Conservation (phyloP, 768 basidiomycete genomes). For the Trametes gibbosa region DNA sequence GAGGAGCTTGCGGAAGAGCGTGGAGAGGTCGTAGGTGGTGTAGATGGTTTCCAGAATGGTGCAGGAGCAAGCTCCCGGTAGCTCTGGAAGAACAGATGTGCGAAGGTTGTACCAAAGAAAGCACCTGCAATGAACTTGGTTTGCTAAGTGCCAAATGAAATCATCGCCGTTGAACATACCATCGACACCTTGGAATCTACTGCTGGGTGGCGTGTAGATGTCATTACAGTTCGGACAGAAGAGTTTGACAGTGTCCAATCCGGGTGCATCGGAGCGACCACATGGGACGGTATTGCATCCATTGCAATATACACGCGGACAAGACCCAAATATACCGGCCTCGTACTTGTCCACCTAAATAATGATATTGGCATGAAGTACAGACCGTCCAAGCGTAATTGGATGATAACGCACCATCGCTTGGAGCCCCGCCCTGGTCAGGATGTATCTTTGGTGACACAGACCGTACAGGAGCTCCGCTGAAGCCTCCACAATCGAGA, state of each 20-base stretch:
- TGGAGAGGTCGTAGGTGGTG: constrained; percentile 53
- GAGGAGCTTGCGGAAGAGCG: constrained; percentile 38
- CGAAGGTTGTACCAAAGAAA: constrained; percentile 99
- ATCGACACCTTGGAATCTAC: constrained; percentile 93
- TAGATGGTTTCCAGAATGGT: constrained; percentile 79
- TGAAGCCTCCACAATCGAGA: constrained; percentile 96
- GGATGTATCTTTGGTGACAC: constrained; percentile 95
- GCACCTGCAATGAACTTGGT: constrained; percentile 57
- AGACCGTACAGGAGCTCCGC: constrained; percentile 97
- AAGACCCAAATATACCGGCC: constrained; percentile 83
- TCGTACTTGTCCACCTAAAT: constrained; percentile 94
- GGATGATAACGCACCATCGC: constrained; percentile 68
- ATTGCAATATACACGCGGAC: constrained; percentile 93
- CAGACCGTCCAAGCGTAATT: neutral
- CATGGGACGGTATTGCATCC: constrained; percentile 90
- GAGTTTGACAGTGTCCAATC: constrained; percentile 95
- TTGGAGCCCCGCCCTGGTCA: constrained; percentile 90
- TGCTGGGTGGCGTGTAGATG: constrained; percentile 93
- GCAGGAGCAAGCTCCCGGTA: constrained; percentile 94
- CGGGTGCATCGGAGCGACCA: constrained; percentile 93
- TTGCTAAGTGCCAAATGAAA: too few relatives aligned
- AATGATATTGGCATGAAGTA: neutral
- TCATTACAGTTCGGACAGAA: constrained; percentile 99
- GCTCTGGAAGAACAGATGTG: constrained; percentile 96
- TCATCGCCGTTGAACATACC: constrained; percentile 47